phyloP scores from a whole-genome alignment of 169 alveolate species.

The Plasmodium gaboni region DNA sequence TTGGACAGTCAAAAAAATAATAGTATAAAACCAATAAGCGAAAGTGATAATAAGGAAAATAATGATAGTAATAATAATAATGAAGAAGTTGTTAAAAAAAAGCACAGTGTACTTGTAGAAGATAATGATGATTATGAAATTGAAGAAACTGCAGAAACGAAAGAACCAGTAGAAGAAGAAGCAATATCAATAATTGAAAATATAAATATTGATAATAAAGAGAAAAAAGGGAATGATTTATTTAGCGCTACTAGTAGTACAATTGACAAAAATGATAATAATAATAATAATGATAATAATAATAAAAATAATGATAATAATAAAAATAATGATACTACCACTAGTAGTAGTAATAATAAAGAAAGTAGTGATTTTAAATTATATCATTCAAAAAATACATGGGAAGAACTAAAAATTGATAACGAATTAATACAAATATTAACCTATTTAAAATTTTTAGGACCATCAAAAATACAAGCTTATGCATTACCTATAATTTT shows the following conservation, averaged over 20 bases:
- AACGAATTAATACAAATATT: slow-evolving; percentile 79
- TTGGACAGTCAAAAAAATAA: background rate
- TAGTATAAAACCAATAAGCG: background rate
- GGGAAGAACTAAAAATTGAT: slow-evolving; percentile 81
- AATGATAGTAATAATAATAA: background rate
- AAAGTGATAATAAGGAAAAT: background rate
- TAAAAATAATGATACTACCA: background rate
- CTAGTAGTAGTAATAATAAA: background rate
- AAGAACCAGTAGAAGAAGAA: slow-evolving; percentile 63
- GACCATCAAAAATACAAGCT: slow-evolving; percentile 89
- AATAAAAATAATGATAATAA: background rate
- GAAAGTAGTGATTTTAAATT: slow-evolving; percentile 51
- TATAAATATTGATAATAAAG: slow-evolving; percentile 18
- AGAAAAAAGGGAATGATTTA: background rate
- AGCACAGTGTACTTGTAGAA: slow-evolving; percentile 37
- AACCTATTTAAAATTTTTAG: slow-evolving; percentile 76
- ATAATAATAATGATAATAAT: background rate
- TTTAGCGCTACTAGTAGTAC: background rate
- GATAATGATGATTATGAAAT: slow-evolving; percentile 68
- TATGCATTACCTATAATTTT: slow-evolving; percentile 87
- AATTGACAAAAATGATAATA: background rate
- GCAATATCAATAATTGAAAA: slow-evolving; percentile 62
- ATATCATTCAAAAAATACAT: slow-evolving; percentile 79
- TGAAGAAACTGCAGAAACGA: slow-evolving; percentile 36
- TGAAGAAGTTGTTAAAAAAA: slow-evolving; percentile 65